Evolutionary conservation across 2,329 filamentous ascomycete genomes (phyloP), one percentile per base, ranked within the genome.

Genomic region (Trichoderma sp.): DNA sequence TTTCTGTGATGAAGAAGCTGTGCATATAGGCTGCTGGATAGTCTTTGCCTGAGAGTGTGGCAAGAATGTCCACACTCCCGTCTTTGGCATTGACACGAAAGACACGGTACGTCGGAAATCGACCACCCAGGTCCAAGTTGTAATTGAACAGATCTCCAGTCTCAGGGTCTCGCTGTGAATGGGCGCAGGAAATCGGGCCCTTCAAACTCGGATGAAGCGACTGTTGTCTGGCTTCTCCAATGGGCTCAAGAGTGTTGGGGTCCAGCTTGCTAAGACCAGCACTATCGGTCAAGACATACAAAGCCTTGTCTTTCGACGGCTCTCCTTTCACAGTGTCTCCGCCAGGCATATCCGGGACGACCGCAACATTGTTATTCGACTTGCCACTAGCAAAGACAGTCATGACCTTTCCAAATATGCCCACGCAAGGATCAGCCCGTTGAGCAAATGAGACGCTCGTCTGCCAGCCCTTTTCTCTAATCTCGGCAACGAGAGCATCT

Each of bases 81-180:
- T 88, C 90, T 0, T 83, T 77, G 0, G 88, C 86, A 21, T 86
- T 89, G 2, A 88, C 86, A 1, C 85, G 81, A 77, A 94, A 96
- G 19, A 96, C 76, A 19, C 91, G 88, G 76, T 95, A 96, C 0
- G 83, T 87, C 0, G 87, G 78, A 0, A 75, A 76, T 0, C 77
- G 79, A 0, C 88, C 89, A 21, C 88, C 89, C 27, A 92, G 77
- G 0, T 88, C 84, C n/a, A 94, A 85, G 75, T 96, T 96, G 80
- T 88, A 95, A 79, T 96, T 96, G 84, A 88, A 95, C 7, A 92
- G 76, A 72, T 96, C 92, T 7, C 93, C 92, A 0, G 89, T 94
- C 0, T 80, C 78, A 0, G 90, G 91, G 76, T 96, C 92, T 0
- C 87, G 85, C 67, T 90, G 88, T 0, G 90, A 88, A 76, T 96